Evolutionary conservation across 1,284 basidiomycete species (phyloP).

Genomic region (Sporisorium exsertum): DNA sequence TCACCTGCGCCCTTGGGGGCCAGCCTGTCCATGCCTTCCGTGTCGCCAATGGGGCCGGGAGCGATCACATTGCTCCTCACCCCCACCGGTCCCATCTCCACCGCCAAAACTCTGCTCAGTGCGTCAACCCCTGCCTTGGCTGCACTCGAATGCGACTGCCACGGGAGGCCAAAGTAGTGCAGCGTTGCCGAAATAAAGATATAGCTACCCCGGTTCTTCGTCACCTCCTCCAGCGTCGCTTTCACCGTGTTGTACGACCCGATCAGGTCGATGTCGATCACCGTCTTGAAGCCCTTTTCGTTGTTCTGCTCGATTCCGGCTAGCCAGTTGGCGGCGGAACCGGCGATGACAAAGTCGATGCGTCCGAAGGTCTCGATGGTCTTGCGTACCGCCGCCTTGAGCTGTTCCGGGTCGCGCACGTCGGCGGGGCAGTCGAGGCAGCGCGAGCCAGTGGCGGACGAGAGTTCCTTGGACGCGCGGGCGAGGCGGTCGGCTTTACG

Average conservation of each 20-base stretch:
- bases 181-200: conserved; percentile 91
- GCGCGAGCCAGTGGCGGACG: conserved; percentile 75
- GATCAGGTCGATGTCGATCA: conserved; percentile 91
- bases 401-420: conserved; percentile 80
- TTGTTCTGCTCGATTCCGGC: conserved; percentile 65
- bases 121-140: conserved; percentile 96
- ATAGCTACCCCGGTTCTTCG: conserved; percentile 76
- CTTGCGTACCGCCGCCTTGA: conserved; percentile 80
- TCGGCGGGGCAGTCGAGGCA: conserved; percentile 85
- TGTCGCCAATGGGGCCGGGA: conserved; percentile 84
- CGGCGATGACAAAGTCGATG: conserved; percentile 95
- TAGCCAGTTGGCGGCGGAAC: conserved; percentile 72
- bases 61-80: conserved; percentile 92
- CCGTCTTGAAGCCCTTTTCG: conserved; percentile 79
- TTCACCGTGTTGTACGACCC: conserved; percentile 91
- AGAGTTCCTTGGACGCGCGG: conserved; percentile 79
- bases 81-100: conserved; percentile 93
- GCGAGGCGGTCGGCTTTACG: conserved; percentile 85
- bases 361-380: conserved; percentile 82
- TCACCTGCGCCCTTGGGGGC: conserved; percentile 71
- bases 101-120: conserved; percentile 82
- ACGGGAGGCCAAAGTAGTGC: conserved; percentile 88
- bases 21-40: conserved; percentile 85
- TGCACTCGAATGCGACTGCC: conserved; percentile 91
- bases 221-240: conserved; percentile 60